Evolutionary conservation across 805 yeast genomes (phyloP).

Genomic region (Teunomyces atbi): DNA sequence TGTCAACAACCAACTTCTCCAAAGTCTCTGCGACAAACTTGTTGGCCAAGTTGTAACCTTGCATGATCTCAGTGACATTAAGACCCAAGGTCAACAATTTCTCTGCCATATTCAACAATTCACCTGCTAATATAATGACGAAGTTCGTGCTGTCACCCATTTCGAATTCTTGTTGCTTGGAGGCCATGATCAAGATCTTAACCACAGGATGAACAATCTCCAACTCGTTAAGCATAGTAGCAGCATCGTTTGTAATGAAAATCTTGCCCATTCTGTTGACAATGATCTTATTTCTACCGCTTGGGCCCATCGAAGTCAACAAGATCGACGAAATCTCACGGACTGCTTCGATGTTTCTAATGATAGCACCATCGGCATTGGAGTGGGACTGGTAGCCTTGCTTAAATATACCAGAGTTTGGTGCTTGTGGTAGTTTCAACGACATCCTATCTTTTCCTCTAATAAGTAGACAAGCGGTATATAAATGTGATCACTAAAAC

Average conservation of each 20-base stretch:
- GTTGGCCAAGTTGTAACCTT: constrained; percentile 88
- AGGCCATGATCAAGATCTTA: constrained; percentile 91
- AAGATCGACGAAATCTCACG: constrained; percentile 91
- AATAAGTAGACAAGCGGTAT: not conserved
- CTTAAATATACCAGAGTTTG: constrained; percentile 90
- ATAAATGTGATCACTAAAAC: constrained; percentile 1
- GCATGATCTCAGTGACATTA: constrained; percentile 87
- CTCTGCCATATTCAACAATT: constrained; percentile 81
- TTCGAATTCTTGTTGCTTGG: constrained; percentile 94
- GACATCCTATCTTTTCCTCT: constrained; percentile 54
- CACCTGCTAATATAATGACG: constrained; percentile 91
- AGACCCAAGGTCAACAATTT: constrained; percentile 81
- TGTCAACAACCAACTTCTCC: constrained; percentile 61
- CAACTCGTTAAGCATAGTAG: constrained; percentile 89
- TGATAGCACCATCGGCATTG: constrained; percentile 91
- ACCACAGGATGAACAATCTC: constrained; percentile 98
- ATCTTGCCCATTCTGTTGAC: constrained; percentile 85
- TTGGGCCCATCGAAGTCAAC: constrained; percentile 93
- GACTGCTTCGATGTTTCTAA: constrained; percentile 89
- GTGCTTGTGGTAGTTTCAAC: constrained; percentile 86
- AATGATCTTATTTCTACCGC: constrained; percentile 94
- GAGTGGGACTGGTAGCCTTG: constrained; percentile 89
- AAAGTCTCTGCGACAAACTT: constrained; percentile 68
- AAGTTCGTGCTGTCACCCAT: constrained; percentile 96
- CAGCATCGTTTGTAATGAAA: constrained; percentile 95